Base-by-base conservation (phyloP, 148 eudicot genomes). In the Camellia lanceoleosa region DNA sequence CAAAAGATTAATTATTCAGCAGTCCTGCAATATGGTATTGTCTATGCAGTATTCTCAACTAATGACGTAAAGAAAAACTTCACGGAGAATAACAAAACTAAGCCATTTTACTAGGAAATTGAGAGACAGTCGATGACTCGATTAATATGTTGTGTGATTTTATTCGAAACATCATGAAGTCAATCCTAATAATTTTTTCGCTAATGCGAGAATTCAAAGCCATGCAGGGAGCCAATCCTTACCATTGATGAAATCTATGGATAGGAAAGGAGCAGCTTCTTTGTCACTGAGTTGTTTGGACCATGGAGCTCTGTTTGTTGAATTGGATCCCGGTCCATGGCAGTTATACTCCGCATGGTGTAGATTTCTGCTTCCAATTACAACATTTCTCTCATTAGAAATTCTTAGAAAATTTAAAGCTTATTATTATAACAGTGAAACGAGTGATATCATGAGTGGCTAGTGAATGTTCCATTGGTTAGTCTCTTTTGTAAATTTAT, bases 301-400 rank as follows among this genome's bases (percentile, higher is more conserved):
- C 98, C 98, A 95, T 0, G 78, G 55, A 14, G 87, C 92, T 42
- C 97, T 83, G 0, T 81, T 78, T 0, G 9, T 11, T 0, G 89
- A 55, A 43, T 56, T 77, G 5, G 98, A 83, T 79, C 97, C 98
- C 9, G 98, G 98, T 74, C 98, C 98, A 2, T 82, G 67, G 74
- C 92, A 89, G 5, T 79, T 78, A 68, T 91, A 90, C 82, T 95
- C 98, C 14, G 88, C 96, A 0, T 88, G 94, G 83, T 67, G 87
- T 38, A 95, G 38, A 23, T 93, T 82, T 2, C 98, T 95, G 91
- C 55, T 72, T 19, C 81, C 80, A 63, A 60, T 68, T 81, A 13
- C 49, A 80, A 75, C 16, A 49, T 8, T 59, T 6, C 4, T 3
- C 3, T 0, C 43, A 14, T 11, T 18, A 79, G 62, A 56, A 46